Conservation (phyloP, 2,329 filamentous ascomycete species). For the Phialophora verrucosa region DNA sequence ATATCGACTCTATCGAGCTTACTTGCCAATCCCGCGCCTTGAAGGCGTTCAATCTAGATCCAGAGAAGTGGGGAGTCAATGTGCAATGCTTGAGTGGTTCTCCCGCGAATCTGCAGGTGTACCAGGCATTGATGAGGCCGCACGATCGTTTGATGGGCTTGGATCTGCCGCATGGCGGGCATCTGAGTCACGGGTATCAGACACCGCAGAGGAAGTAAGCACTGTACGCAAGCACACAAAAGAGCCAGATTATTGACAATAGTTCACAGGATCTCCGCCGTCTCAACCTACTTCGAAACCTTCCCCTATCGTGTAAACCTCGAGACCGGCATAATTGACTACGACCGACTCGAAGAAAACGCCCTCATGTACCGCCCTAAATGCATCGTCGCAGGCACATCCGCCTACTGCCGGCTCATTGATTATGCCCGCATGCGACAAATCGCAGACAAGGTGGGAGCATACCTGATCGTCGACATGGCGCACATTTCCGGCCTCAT, state of each 20-base stretch:
- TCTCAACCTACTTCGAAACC: constrained; percentile 99
- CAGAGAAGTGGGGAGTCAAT: constrained; percentile 94
- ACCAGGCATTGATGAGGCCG: constrained; percentile 92
- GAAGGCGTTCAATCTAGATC: constrained; percentile 80
- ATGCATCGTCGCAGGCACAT: constrained; percentile 93
- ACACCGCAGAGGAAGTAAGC: constrained; percentile 80
- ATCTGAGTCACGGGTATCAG: constrained; percentile 97
- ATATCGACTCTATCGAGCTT: constrained; percentile 88
- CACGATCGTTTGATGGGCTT: constrained; percentile 97
- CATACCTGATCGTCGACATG: constrained; percentile 97
- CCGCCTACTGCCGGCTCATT: constrained; percentile 96
- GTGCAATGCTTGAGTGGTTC: constrained; percentile 86
- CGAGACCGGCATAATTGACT: constrained; percentile 92
- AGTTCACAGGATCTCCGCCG: constrained; percentile 73
- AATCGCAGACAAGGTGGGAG: constrained; percentile 90
- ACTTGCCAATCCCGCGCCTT: constrained; percentile 90
- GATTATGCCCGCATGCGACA: constrained; percentile 96
- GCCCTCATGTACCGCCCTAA: constrained; percentile 93
- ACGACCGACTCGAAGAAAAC: constrained; percentile 88
- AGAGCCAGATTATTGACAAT: constrained; percentile 4
- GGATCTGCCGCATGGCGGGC: constrained; percentile 91
- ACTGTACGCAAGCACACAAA: background rate
- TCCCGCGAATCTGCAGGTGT: constrained; percentile 79
- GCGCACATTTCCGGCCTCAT: constrained; percentile 97
- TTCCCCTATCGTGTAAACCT: constrained; percentile 85